A percentile compares a stretch with the other conserved stretches of the same genome.
These are phyloP conservation scores for Kandelia obovata DNA, from an alignment of 345 rosid genomes.

Conservation along the genomic window DNA sequence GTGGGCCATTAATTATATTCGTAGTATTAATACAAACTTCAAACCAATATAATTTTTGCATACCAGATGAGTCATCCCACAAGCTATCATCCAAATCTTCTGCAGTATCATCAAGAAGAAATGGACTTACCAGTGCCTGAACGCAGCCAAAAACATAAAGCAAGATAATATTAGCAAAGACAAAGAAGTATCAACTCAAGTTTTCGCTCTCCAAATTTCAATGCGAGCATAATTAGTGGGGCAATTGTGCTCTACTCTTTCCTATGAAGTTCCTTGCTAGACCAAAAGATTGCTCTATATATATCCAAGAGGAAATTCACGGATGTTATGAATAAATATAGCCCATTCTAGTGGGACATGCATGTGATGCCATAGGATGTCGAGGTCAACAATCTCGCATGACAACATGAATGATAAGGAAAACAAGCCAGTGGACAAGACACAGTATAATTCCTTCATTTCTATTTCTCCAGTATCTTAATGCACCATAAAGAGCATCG, in stretches of 20 bases:
- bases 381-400: too few relatives aligned
- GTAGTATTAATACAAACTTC: slow-evolving; percentile 6
- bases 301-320: too few relatives aligned
- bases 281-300: background rate
- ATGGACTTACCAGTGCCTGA: slow-evolving; percentile 81
- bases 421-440: too few relatives aligned
- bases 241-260: too few relatives aligned
- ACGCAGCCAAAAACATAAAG: slow-evolving; percentile 8
- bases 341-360: too few relatives aligned
- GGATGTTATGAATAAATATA: too few relatives aligned
- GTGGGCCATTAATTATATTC: background rate
- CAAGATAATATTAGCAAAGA: slow-evolving; percentile 1
- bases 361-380: too few relatives aligned
- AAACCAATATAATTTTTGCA: slow-evolving; percentile 4
- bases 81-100: slow-evolving; percentile 35
- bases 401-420: too few relatives aligned
- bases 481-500: too few relatives aligned
- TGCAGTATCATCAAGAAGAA: slow-evolving; percentile 65
- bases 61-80: slow-evolving; percentile 46
- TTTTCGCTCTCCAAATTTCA: background rate
- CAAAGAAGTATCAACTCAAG: too few relatives aligned
- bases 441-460: too few relatives aligned
- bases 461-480: too few relatives aligned
- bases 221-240: background rate
- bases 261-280: slow-evolving; percentile 1